Conservation (phyloP, 2,329 filamentous ascomycete species). For the Ascochyta lentis region DNA sequence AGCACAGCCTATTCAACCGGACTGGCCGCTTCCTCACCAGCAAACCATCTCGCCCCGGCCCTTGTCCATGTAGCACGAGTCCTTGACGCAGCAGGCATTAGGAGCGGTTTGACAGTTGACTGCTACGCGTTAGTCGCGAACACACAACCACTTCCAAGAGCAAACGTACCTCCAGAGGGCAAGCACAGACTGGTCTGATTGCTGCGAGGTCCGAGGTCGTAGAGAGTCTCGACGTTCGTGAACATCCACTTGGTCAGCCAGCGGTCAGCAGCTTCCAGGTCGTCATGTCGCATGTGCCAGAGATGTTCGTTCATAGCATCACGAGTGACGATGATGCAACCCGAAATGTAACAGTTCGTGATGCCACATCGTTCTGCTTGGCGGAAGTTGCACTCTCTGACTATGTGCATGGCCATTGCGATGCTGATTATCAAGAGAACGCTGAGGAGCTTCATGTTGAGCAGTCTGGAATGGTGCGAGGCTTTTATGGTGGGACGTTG, state of each 20-base stretch:
- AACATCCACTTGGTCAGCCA: too few relatives aligned
- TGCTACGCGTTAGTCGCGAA: not conserved
- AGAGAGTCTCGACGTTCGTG: too few relatives aligned
- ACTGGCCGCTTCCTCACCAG: not conserved
- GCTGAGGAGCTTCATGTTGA: not conserved
- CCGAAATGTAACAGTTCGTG: too few relatives aligned
- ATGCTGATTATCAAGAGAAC: not conserved
- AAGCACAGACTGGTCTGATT: not conserved
- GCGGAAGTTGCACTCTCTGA: too few relatives aligned
- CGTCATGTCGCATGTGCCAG: too few relatives aligned
- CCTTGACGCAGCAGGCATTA: not conserved
- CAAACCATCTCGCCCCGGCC: not conserved
- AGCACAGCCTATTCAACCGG: too few relatives aligned
- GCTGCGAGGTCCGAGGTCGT: too few relatives aligned
- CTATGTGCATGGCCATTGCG: not conserved
- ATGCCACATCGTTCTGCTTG: too few relatives aligned
- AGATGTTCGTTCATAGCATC: too few relatives aligned
- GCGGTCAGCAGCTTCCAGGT: too few relatives aligned
- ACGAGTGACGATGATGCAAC: too few relatives aligned
- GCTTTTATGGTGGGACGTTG: too few relatives aligned
- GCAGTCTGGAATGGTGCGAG: not conserved
- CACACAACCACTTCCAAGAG: not conserved
- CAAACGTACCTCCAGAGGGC: not conserved
- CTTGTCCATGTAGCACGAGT: slow-evolving; percentile 11
- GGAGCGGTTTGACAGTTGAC: not conserved